Base-by-base conservation (phyloP, 2,329 filamentous ascomycete genomes). In the Hirsutella rhossiliensis region DNA sequence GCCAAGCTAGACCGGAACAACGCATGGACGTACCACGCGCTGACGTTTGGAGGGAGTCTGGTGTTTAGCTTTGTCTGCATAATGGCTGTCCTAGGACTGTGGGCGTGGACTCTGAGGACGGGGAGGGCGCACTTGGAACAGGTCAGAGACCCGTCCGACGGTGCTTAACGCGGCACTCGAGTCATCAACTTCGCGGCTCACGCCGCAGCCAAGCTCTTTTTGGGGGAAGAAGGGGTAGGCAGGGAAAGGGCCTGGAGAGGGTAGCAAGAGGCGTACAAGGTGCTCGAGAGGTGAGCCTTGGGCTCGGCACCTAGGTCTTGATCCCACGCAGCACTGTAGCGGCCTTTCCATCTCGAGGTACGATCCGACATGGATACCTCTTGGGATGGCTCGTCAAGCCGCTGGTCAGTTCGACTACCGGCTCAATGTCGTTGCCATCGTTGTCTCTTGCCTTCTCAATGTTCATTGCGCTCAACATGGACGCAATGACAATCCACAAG, bases 11-110 rank as follows among this genome's bases (percentile, higher is more conserved):
- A 70, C 7, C 56, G 65, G 3, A 59, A 61, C 0, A 72, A 78
- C 52, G 80, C 82, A 0, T 86, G 80, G 82, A 78, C 68, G 0
- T 85, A 80, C 54, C 76, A 84, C 51, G 68, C 72, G 0, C 57
- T 82, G 23, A 74, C 85, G 0, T 85, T 86, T 62, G 80, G 80
- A 0, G 81, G 81, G 0, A 80, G 76, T 49, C 60, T 85, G 38
- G 78, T 85, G 0, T 84, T 84, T 48, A 80, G 74, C 36, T 82
- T 85, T 49, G 62, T 76, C 4, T 69, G 70, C 39, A 62, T 82
- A n/a, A 3, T 73, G 0, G 38, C 73, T 4, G 66, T 79, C 0
- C 66, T 73, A 51, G 55, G 44, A 0, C 17, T 73, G 0, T 82
- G 76, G 78, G 66, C 59, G 0, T 72, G 71, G 68, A 63, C 57